Evolutionary conservation across 352 stramenopile genomes (phyloP).

Genomic region (Phytophthora pisi): DNA sequence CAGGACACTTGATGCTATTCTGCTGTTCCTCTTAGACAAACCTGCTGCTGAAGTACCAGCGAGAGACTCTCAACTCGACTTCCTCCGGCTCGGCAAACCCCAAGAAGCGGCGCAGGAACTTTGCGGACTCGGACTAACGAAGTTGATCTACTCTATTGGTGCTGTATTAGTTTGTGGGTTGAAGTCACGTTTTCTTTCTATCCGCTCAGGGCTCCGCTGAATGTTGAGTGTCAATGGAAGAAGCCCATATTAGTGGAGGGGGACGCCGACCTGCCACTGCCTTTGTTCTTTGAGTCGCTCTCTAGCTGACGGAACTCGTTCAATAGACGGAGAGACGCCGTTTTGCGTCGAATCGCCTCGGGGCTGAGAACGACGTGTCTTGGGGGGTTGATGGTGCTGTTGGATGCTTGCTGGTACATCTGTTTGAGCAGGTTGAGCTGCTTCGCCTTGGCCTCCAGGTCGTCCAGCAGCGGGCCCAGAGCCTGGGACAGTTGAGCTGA

Average conservation of each 20-base stretch:
- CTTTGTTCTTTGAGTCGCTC: slow-evolving; percentile 46
- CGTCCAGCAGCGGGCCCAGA: slow-evolving; percentile 56
- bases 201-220: neutral
- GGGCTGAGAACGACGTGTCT: slow-evolving; percentile 57
- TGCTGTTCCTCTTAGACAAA: slow-evolving; percentile 40
- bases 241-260: slow-evolving; percentile 10
- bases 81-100: slow-evolving; percentile 10
- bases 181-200: neutral
- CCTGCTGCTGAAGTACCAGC: slow-evolving; percentile 63
- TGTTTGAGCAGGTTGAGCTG: slow-evolving; percentile 74
- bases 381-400: slow-evolving; percentile 65
- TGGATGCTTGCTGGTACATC: slow-evolving; percentile 57
- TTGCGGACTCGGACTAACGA: slow-evolving; percentile 34
- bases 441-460: slow-evolving; percentile 69
- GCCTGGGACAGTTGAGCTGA: slow-evolving; percentile 47
- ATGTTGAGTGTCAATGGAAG: slow-evolving; percentile 21
- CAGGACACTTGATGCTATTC: neutral
- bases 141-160: slow-evolving; percentile 9
- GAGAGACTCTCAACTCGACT: slow-evolving; percentile 41
- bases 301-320: slow-evolving; percentile 73
- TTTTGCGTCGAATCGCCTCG: slow-evolving; percentile 65
- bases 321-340: slow-evolving; percentile 66
- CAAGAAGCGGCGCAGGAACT: slow-evolving; percentile 42
- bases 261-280: slow-evolving; percentile 26
- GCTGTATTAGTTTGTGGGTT: neutral